These are phyloP conservation scores for Fagus sylvatica DNA, from an alignment of 306 rosid genomes.

Conservation along the genomic window DNA sequence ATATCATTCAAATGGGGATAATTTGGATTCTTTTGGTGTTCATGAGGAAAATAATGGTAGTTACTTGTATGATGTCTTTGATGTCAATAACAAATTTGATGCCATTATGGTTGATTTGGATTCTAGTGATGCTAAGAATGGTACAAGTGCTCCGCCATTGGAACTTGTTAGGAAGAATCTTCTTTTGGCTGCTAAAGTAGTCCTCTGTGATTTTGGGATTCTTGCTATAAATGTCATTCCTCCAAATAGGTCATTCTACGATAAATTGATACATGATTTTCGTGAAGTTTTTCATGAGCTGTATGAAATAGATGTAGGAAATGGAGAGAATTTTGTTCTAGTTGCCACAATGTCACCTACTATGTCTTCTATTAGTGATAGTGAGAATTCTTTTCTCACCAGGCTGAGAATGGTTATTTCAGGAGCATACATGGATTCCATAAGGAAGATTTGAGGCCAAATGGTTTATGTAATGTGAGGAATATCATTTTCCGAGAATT, in stretches of 20 bases:
- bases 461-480: background rate
- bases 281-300: slow-evolving; percentile 53
- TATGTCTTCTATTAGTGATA: slow-evolving; percentile 25
- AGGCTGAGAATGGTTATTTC: slow-evolving; percentile 53
- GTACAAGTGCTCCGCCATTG: slow-evolving; percentile 63
- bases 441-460: slow-evolving; percentile 35
- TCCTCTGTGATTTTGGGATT: slow-evolving; percentile 66
- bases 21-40: slow-evolving; percentile 7
- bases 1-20: background rate
- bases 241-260: slow-evolving; percentile 47
- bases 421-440: slow-evolving; percentile 54
- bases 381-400: slow-evolving; percentile 41
- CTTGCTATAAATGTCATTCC: slow-evolving; percentile 69
- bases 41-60: slow-evolving; percentile 22
- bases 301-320: slow-evolving; percentile 68
- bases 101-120: slow-evolving; percentile 77
- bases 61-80: slow-evolving; percentile 18
- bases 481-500: background rate
- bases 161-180: slow-evolving; percentile 57
- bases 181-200: slow-evolving; percentile 51
- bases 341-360: slow-evolving; percentile 46
- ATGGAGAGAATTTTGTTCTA: slow-evolving; percentile 74
- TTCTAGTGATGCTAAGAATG: slow-evolving; percentile 50
- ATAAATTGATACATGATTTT: slow-evolving; percentile 40
- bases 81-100: slow-evolving; percentile 40